A percentile compares a stretch with the other conserved stretches of the same genome.
Conservation (phyloP, 192 early-diverging fungal genomes). For the Umbelopsis sp. region DNA sequence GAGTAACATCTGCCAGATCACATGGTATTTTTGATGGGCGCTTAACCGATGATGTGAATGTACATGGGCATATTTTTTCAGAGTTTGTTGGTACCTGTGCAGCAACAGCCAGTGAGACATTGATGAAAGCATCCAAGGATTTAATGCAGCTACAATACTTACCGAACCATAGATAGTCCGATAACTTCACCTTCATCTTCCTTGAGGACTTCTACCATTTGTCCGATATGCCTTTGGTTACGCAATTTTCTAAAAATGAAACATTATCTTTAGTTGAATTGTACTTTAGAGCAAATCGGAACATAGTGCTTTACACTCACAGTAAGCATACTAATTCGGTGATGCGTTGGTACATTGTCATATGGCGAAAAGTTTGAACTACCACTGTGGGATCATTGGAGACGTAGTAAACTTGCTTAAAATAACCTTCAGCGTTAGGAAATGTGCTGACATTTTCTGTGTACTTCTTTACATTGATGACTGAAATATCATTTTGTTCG, state of each 20-base stretch:
- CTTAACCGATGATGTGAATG: constrained; percentile 53
- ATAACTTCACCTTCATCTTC: constrained; percentile 52
- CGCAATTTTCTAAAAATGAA: constrained; percentile 38
- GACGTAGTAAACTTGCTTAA: constrained; percentile 60
- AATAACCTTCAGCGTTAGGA: constrained; percentile 55
- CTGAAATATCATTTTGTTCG: constrained; percentile 21
- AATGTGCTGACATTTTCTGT: constrained; percentile 15
- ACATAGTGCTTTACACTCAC: constrained; percentile 31
- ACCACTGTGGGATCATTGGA: constrained; percentile 43
- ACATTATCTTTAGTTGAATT: neutral
- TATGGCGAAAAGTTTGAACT: constrained; percentile 61
- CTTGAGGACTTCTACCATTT: constrained; percentile 55
- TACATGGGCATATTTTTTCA: constrained; percentile 58
- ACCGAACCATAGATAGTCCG: constrained; percentile 62
- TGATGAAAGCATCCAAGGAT: neutral
- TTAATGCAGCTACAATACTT: too few relatives aligned
- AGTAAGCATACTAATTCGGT: constrained; percentile 58
- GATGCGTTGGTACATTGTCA: constrained; percentile 58
- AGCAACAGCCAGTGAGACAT: neutral
- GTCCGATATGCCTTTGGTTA: constrained; percentile 50
- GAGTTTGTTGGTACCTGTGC: constrained; percentile 50
- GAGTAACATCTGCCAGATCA: constrained; percentile 53
- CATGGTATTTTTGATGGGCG: constrained; percentile 53
- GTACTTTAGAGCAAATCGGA: neutral
- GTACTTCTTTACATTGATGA: constrained; percentile 27